Evolutionary conservation across 202 grass and related monocot species (phyloP).

Genomic region (Panicum virgatum): DNA sequence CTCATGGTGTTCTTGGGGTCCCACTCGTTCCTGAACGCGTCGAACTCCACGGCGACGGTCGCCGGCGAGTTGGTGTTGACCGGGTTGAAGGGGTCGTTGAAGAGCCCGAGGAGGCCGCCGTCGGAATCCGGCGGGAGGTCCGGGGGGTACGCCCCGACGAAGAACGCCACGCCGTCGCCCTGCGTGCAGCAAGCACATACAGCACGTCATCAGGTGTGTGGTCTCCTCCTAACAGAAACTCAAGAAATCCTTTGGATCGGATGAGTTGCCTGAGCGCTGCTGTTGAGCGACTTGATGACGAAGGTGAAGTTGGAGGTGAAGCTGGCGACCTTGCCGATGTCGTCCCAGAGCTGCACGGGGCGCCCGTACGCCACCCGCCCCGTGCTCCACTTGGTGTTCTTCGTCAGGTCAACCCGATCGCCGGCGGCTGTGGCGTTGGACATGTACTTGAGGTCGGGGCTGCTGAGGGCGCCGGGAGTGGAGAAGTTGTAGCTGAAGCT

Average conservation of each 20-base stretch:
- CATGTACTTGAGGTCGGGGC: too few species aligned
- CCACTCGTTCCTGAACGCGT: conserved; percentile 33
- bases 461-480: too few species aligned
- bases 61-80: neutral
- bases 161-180: conserved; percentile 54
- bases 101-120: conserved; percentile 33
- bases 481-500: too few species aligned
- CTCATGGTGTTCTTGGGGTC: neutral
- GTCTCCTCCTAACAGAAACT: too few species aligned
- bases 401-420: conserved; percentile 39
- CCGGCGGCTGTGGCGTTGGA: neutral
- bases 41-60: conserved; percentile 50
- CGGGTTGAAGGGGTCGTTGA: neutral
- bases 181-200: too few species aligned
- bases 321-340: conserved; percentile 36
- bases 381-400: neutral
- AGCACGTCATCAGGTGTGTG: too few species aligned
- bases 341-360: conserved; percentile 50
- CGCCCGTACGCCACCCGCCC: conserved; percentile 45
- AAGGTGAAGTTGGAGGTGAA: conserved; percentile 66
- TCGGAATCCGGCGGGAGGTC: neutral
- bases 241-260: neutral
- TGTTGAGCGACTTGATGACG: neutral
- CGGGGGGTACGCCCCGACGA: conserved; percentile 22
- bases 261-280: neutral